Conservation (phyloP, 2,329 filamentous ascomycete genomes). For the Neofusicoccum laricinum region DNA sequence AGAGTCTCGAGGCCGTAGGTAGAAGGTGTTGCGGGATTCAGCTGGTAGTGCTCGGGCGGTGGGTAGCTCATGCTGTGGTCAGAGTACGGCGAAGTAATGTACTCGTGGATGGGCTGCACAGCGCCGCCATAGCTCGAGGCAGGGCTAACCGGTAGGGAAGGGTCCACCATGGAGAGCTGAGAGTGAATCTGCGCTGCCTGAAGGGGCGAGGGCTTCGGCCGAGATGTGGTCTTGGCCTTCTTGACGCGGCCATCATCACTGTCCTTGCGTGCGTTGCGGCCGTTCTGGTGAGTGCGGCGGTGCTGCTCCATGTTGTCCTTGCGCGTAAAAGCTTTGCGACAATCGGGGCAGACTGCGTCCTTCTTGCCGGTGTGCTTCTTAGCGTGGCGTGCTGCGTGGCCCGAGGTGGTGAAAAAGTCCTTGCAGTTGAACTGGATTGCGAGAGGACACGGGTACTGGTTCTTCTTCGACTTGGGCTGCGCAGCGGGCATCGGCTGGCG, state of each 20-base stretch:
- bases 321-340: conserved; percentile 76
- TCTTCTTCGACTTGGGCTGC: conserved; percentile 53
- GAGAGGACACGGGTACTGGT: conserved; percentile 71
- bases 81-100: conserved; percentile 29
- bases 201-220: conserved; percentile 32
- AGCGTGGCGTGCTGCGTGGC: conserved; percentile 79
- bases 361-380: conserved; percentile 84
- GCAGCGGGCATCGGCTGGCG: conserved; percentile 42
- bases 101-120: conserved; percentile 27
- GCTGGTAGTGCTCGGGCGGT: neutral
- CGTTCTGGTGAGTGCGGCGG: conserved; percentile 67
- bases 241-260: conserved; percentile 34
- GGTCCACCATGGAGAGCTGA: conserved; percentile 28
- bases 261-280: conserved; percentile 37
- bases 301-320: conserved; percentile 89
- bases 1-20: conserved; percentile 36
- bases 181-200: conserved; percentile 21
- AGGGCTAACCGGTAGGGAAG: conserved; percentile 29
- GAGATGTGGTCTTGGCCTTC: conserved; percentile 31
- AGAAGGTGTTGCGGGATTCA: conserved; percentile 18
- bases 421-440: conserved; percentile 68
- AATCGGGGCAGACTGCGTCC: conserved; percentile 67
- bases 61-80: conserved; percentile 24
- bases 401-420: conserved; percentile 80
- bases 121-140: conserved; percentile 26